Evolutionary conservation across 192 early-diverging fungal species (phyloP), one percentile per base, ranked within the genome.

Genomic region (Entomortierella chlamydospora): DNA sequence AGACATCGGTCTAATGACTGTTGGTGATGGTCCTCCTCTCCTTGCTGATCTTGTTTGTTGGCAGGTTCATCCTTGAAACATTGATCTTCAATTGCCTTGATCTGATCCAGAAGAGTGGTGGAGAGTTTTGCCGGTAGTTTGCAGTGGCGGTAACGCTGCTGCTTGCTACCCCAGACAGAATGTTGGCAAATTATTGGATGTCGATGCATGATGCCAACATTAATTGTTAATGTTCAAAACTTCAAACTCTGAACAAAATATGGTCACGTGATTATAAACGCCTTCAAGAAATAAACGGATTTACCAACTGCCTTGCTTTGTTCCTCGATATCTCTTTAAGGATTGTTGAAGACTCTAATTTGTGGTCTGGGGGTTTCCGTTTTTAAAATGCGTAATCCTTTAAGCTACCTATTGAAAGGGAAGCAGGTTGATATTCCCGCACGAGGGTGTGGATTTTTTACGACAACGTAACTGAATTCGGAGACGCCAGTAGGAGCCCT

Each of bases 351-450:
- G n/a, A n/a, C n/a, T n/a, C n/a, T n/a, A n/a, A n/a, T n/a, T n/a
- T n/a, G n/a, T n/a, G n/a, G n/a, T n/a, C n/a, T n/a, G n/a, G n/a
- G n/a, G n/a, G n/a, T n/a, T n/a, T n/a, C n/a, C n/a, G n/a, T n/a
- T n/a, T n/a, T n/a, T n/a, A n/a, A n/a, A n/a, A n/a, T n/a, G n/a
- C n/a, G n/a, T n/a, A n/a, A n/a, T n/a, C n/a, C n/a, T n/a, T n/a
- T n/a, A 74, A 53, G 64, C 86, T 80, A 67, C 65, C 81, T 90
- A 90, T 89, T 88, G 87, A 90, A 91, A 92, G 91, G 88, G 90
- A 89, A 92, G 82, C 85, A 81, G 87, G 91, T 92, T 89, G 86
- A 92, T 81, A 92, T 92, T 92, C 90, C 86, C 82, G 87, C 82
- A 90, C 89, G 87, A 76, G 84, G 85, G 90, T 82, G 83, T 83